Evolutionary conservation across 2,329 filamentous ascomycete genomes (phyloP), one percentile per base, ranked within the genome.

Genomic region (Calycina marina): DNA sequence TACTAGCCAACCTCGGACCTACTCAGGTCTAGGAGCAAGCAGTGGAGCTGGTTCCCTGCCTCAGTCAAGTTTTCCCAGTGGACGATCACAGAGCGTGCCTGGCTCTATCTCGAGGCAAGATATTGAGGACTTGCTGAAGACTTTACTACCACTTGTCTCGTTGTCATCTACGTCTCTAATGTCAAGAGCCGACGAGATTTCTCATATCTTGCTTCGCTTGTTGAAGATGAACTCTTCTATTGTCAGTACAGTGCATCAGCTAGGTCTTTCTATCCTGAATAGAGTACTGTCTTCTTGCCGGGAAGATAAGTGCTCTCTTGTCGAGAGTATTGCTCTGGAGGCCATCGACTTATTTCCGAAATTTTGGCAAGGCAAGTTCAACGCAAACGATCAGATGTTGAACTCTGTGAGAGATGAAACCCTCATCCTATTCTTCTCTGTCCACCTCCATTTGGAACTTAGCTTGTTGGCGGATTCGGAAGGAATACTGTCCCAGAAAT

Each of bases 201-300:
- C 77, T 6, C 55, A 59, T 25, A 57, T 64, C 3, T 59, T 77
- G 14, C 47, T 79, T 13, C 63, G 66, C 22, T 71, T 82, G 37
- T 58, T 93, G 40, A 64, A 65, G 28, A 61, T 69, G 30, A 67
- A 67, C 20, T 58, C 64, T 15, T 60, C 69, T 28, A 71, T 65
- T 41, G 60, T 74, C 25, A 70, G 72, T 28, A 69, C 68, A 43
- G 58, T 75, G 31, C 80, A 85, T 44, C 76, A 79, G 47, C 58
- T 77, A 35, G 77, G 78, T 11, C 84, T 96, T 50, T 72, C 72
- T 26, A 67, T 76, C 26, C 62, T 94, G 47, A 92, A 93, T 56
- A 60, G 63, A 30, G 55, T 93, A 4, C 60, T 93, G 30, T 59
- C 65, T 24, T 67, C 65, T 35, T 69, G 72, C 3, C 65, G 80